Evolutionary conservation across 306 rosid genomes (phyloP), one percentile per base, ranked within the genome.

Genomic region (Casuarina equisetifolia): DNA sequence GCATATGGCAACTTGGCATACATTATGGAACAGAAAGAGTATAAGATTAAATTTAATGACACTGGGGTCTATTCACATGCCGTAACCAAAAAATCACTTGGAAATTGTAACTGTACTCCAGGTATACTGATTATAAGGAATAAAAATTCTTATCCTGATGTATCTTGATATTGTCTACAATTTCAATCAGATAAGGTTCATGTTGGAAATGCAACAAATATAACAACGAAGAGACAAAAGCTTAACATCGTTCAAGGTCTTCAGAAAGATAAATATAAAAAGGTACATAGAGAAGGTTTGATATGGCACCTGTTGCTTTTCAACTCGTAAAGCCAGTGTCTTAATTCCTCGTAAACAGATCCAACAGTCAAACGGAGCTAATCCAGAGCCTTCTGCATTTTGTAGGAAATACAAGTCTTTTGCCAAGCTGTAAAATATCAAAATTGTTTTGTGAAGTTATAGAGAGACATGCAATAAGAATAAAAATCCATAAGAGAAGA

Each of bases 361-460:
- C 95, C 95, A 94, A 76, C 97, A 95, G 81, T 92, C 96, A 84
- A 89, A 88, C 62, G 97, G 98, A 81, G 98, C 97, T 79, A 95
- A 85, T 72, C 95, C 98, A 57, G 97, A 85, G 76, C 98, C 98
- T 82, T 80, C 97, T 6, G 98, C 97, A 80, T 89, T 95, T 84
- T 91, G 98, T 79, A 95, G 80, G 78, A 90, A 92, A 87, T 89
- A 92, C 84, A 95, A 78, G 16, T 92, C 96, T 78, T 92, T 87
- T 44, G 90, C 95, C 92, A 90, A 85, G 82, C 98, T 92, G 85
- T 45, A 48, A 80, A 48, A 74, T 67, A 76, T 12, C 74, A 48
- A 59, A 71, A 73, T 58, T 73, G 71, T 35, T 80, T 25, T 69
- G 64, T 16, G 81, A 67, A 49, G 72, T 40, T 73, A 53, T 4